A percentile compares a stretch with the other conserved stretches of the same genome.
Conservation (phyloP, 2,329 filamentous ascomycete genomes). For the Monosporascus sp. region DNA sequence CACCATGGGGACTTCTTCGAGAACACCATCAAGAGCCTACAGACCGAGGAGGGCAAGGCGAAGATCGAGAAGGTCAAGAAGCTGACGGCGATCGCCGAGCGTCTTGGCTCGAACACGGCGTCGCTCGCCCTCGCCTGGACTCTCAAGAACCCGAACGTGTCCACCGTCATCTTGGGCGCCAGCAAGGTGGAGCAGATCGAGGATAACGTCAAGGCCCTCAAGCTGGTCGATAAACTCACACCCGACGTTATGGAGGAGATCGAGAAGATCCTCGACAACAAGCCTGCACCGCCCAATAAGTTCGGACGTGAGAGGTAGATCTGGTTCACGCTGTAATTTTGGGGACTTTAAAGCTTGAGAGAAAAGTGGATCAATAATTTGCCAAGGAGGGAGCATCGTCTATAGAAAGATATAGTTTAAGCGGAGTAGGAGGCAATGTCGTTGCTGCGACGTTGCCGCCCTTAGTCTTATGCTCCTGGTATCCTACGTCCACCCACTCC, state of each 20-base stretch:
- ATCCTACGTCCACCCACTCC: too few species aligned
- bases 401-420: too few species aligned
- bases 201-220: conserved; percentile 44
- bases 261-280: conserved; percentile 37
- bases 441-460: too few species aligned
- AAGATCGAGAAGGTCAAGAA: conserved; percentile 41
- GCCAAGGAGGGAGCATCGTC: too few species aligned
- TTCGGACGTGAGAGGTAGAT: conserved; percentile 12
- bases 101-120: conserved; percentile 47
- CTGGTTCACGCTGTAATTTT: too few species aligned
- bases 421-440: too few species aligned
- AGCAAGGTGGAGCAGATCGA: conserved; percentile 46
- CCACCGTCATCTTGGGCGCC: conserved; percentile 48
- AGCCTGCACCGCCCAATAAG: conserved; percentile 7
- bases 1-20: conserved; percentile 59
- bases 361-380: too few species aligned
- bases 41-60: conserved; percentile 52
- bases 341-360: too few species aligned
- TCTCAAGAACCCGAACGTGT: conserved; percentile 50
- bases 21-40: conserved; percentile 56
- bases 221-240: conserved; percentile 43
- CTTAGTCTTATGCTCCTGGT: too few species aligned
- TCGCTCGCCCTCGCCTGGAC: conserved; percentile 50
- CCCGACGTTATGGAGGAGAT: conserved; percentile 47
- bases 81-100: conserved; percentile 50